phyloP scores from a whole-genome alignment of 225 moss, liverwort and hornwort genomes.

The Physcomitrellopsis africana region DNA sequence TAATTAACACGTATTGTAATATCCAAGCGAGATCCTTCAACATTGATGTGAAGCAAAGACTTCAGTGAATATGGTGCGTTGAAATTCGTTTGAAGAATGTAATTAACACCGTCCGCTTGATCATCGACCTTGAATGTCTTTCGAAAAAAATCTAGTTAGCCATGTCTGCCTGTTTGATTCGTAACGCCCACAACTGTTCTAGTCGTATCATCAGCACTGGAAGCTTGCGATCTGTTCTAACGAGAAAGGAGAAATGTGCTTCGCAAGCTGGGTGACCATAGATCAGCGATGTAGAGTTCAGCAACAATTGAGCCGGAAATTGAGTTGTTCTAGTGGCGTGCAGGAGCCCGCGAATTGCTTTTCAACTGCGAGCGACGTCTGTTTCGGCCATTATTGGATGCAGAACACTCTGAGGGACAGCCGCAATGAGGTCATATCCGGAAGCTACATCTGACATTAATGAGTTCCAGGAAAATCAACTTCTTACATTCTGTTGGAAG shows the following conservation, averaged over 20 bases:
- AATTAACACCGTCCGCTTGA: constrained; percentile 55
- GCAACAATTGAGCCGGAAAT: constrained; percentile 28
- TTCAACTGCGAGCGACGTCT: constrained; percentile 26
- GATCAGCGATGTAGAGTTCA: too few relatives aligned
- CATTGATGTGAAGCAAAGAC: too few relatives aligned
- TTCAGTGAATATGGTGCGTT: too few relatives aligned
- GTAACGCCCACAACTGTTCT: constrained; percentile 13
- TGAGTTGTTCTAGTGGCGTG: constrained; percentile 17
- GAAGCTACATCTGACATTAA: constrained; percentile 25
- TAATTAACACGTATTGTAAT: too few relatives aligned
- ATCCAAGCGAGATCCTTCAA: too few relatives aligned
- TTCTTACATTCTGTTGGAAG: too few relatives aligned
- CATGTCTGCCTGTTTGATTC: constrained; percentile 29
- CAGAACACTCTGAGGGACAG: constrained; percentile 28
- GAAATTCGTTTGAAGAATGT: too few relatives aligned
- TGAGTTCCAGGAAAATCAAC: too few relatives aligned
- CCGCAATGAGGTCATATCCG: constrained; percentile 32
- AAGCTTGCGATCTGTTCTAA: too few relatives aligned
- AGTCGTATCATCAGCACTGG: too few relatives aligned
- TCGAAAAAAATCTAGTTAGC: constrained; percentile 27
- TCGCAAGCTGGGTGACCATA: too few relatives aligned
- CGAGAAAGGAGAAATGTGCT: too few relatives aligned
- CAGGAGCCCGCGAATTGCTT: background rate
- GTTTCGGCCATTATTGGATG: constrained; percentile 18
- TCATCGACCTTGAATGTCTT: constrained; percentile 72